A percentile compares a stretch with the other conserved stretches of the same genome.
phyloP scores from a whole-genome alignment of 2,329 filamentous ascomycete species.

The Fusarium sp. region DNA sequence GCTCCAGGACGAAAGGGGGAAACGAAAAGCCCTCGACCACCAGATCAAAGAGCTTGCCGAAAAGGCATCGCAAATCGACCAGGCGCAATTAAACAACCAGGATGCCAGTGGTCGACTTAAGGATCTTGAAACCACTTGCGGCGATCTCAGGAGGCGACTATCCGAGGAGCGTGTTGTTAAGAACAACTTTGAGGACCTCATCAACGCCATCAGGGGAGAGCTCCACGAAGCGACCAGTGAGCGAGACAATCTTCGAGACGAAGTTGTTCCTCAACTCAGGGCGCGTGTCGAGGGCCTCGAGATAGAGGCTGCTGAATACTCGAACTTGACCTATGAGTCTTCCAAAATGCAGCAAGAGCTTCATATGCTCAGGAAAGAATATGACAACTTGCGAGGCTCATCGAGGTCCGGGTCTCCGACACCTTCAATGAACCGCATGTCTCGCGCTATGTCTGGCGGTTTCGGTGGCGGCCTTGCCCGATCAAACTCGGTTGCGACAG shows the following conservation, averaged over 20 bases:
- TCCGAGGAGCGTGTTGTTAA: constrained; percentile 87
- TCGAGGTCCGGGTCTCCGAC: constrained; percentile 33
- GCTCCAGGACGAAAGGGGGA: constrained; percentile 84
- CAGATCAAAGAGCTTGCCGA: constrained; percentile 86
- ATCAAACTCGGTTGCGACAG: constrained; percentile 73
- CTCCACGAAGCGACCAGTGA: constrained; percentile 85
- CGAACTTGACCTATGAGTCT: constrained; percentile 80
- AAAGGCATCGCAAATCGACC: constrained; percentile 72
- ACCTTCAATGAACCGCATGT: constrained; percentile 40
- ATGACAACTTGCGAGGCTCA: constrained; percentile 64
- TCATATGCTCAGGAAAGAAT: constrained; percentile 73
- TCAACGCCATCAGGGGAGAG: constrained; percentile 84
- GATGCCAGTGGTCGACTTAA: constrained; percentile 70
- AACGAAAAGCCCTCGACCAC: constrained; percentile 78
- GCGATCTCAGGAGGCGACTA: constrained; percentile 83
- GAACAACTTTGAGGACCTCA: constrained; percentile 91
- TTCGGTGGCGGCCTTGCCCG: constrained; percentile 67
- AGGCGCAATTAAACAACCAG: constrained; percentile 63
- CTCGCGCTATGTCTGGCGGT: constrained; percentile 53
- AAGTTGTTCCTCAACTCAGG: constrained; percentile 81
- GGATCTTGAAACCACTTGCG: constrained; percentile 82
- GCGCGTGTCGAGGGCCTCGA: constrained; percentile 82
- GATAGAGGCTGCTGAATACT: constrained; percentile 74
- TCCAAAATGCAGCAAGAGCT: constrained; percentile 89
- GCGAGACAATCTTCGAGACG: constrained; percentile 89